Evolutionary conservation across 768 basidiomycete genomes (phyloP).

Genomic region (Wakefieldia striispora): DNA sequence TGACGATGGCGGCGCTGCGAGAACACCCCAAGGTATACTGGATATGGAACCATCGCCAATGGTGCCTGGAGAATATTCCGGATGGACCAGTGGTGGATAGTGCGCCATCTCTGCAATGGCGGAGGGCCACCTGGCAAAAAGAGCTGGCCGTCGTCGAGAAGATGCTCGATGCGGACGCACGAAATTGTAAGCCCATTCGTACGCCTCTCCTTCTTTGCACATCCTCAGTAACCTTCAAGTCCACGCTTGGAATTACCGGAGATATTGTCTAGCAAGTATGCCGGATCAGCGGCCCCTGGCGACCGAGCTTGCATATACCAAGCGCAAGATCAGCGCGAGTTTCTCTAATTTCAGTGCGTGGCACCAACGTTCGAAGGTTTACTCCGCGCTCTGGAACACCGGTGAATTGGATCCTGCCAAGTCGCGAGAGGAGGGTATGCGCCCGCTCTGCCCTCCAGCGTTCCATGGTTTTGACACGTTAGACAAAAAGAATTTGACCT

Average conservation of each 20-base stretch:
- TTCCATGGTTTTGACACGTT: neutral
- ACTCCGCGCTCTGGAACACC: constrained; percentile 61
- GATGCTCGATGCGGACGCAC: constrained; percentile 86
- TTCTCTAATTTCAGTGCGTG: constrained; percentile 99
- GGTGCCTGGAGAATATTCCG: constrained; percentile 91
- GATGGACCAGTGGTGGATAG: constrained; percentile 54
- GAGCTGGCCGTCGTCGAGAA: constrained; percentile 89
- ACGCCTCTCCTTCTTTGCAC: neutral
- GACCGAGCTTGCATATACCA: constrained; percentile 84
- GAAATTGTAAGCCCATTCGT: constrained; percentile 72
- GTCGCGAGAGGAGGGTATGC: constrained; percentile 69
- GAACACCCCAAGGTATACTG: constrained; percentile 94
- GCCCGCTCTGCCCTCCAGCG: neutral
- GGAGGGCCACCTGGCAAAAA: constrained; percentile 73
- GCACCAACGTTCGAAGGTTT: constrained; percentile 92
- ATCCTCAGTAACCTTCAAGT: constrained; percentile 48
- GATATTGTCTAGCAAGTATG: constrained; percentile 77
- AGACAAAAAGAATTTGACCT: constrained; percentile 77
- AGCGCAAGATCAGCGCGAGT: constrained; percentile 86
- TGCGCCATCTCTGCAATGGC: constrained; percentile 62
- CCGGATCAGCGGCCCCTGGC: constrained; percentile 52
- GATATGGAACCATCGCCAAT: constrained; percentile 97
- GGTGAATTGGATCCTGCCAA: constrained; percentile 50
- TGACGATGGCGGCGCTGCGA: constrained; percentile 81
- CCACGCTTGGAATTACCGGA: constrained; percentile 91